A percentile compares a stretch with the other conserved stretches of the same genome.
Evolutionary conservation across 345 rosid species (phyloP).

Genomic region (Kernera saxatilis): DNA sequence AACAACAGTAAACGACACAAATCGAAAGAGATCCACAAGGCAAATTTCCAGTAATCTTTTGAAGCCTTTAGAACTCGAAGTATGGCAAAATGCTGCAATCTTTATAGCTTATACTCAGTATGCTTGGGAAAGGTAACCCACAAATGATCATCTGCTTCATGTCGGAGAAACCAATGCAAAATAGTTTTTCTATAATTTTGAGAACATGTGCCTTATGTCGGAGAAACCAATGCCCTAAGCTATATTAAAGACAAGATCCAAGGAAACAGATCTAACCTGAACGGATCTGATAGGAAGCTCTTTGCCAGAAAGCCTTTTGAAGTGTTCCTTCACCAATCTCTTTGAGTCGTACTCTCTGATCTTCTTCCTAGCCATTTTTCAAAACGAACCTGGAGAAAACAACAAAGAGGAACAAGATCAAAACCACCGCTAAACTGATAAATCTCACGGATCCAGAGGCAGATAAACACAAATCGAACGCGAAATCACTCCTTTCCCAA

Average conservation of each 20-base stretch:
- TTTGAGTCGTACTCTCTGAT: conserved; percentile 99
- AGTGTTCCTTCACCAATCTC: conserved; percentile 90
- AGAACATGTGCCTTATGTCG: background rate
- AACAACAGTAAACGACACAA: background rate
- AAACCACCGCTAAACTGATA: background rate
- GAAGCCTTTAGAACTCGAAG: background rate
- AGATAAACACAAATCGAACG: background rate
- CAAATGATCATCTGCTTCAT: background rate
- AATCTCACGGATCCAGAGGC: conserved; percentile 5
- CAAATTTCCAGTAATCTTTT: background rate
- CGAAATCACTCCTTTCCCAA: background rate
- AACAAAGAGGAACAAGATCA: background rate
- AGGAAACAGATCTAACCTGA: conserved; percentile 39
- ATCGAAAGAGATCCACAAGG: background rate
- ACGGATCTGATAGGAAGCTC: conserved; percentile 86
- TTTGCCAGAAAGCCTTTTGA: conserved; percentile 67
- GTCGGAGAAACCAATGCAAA: conserved; percentile 1
- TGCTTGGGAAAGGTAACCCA: background rate
- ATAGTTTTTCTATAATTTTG: background rate
- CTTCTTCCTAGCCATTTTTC: conserved; percentile 97
- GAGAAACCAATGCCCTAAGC: conserved; percentile 20
- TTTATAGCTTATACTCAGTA: background rate
- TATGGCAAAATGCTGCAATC: background rate
- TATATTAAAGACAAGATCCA: background rate
- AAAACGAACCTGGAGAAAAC: conserved; percentile 6